Evolutionary conservation across 495 filamentous ascomycete species (phyloP), one percentile per base, ranked within the genome.

Genomic region (Annulohypoxylon bovei): DNA sequence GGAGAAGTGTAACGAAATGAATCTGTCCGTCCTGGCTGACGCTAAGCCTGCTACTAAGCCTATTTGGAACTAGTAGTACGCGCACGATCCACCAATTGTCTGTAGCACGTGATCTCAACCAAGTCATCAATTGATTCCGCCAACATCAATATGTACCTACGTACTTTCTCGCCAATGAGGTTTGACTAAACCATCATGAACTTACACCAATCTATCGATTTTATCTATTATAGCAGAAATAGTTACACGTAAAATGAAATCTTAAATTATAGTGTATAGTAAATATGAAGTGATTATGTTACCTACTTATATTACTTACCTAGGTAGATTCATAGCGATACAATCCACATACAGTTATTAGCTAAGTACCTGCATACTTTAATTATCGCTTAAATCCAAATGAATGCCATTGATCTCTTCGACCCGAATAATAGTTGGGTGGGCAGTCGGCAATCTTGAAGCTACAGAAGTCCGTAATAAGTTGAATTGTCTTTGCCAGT

Each of bases 31-130:
- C 64, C 39, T 42, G 46, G 40, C 46, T 58, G 30, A 56, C 57
- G 50, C 68, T 71, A 71, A 46, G 25, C 2, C 20, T 1, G 11
- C 14, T 23, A 37, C 64, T 67, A 72, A 11, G 0, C 59, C 39
- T 12, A 18, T n/a, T 1, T 8, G 0, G 27, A 46, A 18, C 20
- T 72, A 16, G 59, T 18, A 0, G 12, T 0, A 44, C 9, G 50
- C 62, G 66, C 53, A 23, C 53, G 28, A 60, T 58, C 35, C 52
- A 35, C 39, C 25, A 40, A 28, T 30, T 23, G 40, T 18, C 35
- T 16, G 20, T 28, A 0, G 9, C 68, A 71, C 68, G 68, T 71
- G 66, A 69, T 35, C 25, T 33, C 30, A 37, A 53, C 49, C 25
- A 30, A 33, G 49, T 56, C 53, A 56, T 52, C n/a, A 12, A 9